Evolutionary conservation across 1,284 basidiomycete species (phyloP).

Genomic region (Melampsora allii-populina): DNA sequence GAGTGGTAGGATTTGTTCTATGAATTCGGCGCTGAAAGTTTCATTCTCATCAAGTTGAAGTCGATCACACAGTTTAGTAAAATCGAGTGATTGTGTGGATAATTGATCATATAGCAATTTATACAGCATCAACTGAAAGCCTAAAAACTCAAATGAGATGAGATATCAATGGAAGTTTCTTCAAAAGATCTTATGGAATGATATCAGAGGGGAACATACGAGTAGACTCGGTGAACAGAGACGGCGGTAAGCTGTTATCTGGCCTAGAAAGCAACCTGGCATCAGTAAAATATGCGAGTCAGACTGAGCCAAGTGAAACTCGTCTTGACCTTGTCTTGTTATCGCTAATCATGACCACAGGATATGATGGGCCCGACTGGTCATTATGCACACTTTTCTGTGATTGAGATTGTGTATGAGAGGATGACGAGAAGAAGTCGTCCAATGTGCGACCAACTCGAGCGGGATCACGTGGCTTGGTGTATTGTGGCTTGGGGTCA

Average conservation of each 20-base stretch:
- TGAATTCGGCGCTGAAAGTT: slow-evolving; percentile 15
- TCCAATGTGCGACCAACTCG: background rate
- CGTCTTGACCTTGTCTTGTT: slow-evolving; percentile 27
- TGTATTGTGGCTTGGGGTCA: background rate
- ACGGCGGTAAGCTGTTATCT: slow-evolving; percentile 7
- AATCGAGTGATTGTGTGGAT: slow-evolving; percentile 11
- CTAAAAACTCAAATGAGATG: background rate
- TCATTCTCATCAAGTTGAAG: slow-evolving; percentile 22
- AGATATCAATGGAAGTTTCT: background rate
- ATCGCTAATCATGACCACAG: slow-evolving; percentile 27
- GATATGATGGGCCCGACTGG: background rate
- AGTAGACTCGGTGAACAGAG: slow-evolving; percentile 18
- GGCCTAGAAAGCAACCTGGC: slow-evolving; percentile 1
- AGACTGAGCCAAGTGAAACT: background rate
- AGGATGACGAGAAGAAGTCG: background rate
- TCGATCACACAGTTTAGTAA: slow-evolving; percentile 7
- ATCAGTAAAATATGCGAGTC: background rate
- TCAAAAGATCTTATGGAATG: background rate
- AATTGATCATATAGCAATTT: slow-evolving; percentile 39
- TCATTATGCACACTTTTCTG: background rate
- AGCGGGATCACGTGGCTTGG: background rate
- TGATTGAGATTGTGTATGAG: background rate
- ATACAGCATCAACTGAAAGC: slow-evolving; percentile 42
- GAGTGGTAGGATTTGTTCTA: slow-evolving; percentile 8
- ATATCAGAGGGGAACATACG: background rate